A percentile compares a stretch with the other conserved stretches of the same genome.
Evolutionary conservation across 495 filamentous ascomycete genomes (phyloP).

Genomic region (Penicillium waksmanii): DNA sequence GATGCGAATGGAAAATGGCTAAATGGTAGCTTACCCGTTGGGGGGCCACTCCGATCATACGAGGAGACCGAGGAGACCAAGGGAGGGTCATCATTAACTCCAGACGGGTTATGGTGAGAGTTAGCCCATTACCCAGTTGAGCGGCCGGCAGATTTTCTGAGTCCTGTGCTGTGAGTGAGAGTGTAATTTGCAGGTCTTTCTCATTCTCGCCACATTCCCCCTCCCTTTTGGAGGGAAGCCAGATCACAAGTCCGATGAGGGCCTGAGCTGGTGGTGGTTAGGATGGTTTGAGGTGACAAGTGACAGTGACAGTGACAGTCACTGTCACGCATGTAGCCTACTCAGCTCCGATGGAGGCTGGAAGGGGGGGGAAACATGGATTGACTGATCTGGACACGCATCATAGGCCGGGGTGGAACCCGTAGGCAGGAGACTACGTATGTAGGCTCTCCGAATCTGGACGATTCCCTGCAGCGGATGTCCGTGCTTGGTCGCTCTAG

Average conservation of each 20-base stretch:
- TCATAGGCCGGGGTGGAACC: conserved; percentile 9
- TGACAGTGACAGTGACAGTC: too few species aligned
- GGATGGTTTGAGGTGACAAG: too few species aligned
- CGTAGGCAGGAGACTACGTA: conserved; percentile 10
- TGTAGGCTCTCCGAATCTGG: conserved; percentile 17
- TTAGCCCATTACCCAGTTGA: conserved; percentile 25
- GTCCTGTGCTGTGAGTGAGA: conserved; percentile 21
- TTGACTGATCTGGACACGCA: conserved; percentile 2
- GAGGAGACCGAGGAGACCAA: neutral
- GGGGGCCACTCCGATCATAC: conserved; percentile 5
- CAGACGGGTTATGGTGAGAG: neutral
- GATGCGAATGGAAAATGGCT: conserved; percentile 14
- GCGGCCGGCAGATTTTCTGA: conserved; percentile 27
- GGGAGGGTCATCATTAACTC: conserved; percentile 10
- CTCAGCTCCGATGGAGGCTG: too few species aligned
- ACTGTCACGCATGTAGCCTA: too few species aligned
- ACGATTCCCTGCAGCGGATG: conserved; percentile 41
- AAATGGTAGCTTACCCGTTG: neutral
- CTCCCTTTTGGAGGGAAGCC: neutral
- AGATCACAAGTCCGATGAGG: neutral
- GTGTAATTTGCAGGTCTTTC: conserved; percentile 11
- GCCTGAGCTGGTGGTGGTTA: neutral
- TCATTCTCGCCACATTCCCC: conserved; percentile 20
- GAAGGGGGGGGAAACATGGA: neutral
- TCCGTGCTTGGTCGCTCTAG: conserved; percentile 39